A percentile compares a stretch with the other conserved stretches of the same genome.
These are phyloP conservation scores for Nasturtium officinale DNA, from an alignment of 345 rosid genomes.

Conservation along the genomic window DNA sequence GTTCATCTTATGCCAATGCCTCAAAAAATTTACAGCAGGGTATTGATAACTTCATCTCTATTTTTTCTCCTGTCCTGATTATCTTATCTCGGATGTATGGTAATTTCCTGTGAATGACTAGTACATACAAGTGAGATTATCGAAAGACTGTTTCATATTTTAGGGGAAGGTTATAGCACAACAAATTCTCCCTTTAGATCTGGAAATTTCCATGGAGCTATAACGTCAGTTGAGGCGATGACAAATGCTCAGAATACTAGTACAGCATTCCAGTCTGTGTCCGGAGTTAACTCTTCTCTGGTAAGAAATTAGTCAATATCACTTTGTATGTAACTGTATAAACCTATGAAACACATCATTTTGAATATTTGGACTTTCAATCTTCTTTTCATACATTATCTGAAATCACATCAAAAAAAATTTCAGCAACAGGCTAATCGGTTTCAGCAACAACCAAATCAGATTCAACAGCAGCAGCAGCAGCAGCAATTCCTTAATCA, in stretches of 20 bases:
- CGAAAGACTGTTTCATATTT: constrained; percentile 32
- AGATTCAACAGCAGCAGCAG: constrained; percentile 59
- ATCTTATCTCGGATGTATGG: not conserved
- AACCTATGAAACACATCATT: constrained; percentile 46
- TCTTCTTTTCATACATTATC: constrained; percentile 45
- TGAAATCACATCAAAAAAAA: constrained; percentile 63
- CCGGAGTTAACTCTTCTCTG: constrained; percentile 56
- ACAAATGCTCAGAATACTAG: constrained; percentile 56
- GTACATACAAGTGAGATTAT: constrained; percentile 20
- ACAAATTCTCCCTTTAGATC: constrained; percentile 56
- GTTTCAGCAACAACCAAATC: constrained; percentile 63
- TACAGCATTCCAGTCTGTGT: constrained; percentile 55
- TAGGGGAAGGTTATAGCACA: constrained; percentile 79
- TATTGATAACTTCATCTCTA: constrained; percentile 56
- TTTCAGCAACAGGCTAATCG: constrained; percentile 64
- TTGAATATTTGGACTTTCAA: constrained; percentile 61
- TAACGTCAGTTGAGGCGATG: constrained; percentile 56
- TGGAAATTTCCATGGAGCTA: constrained; percentile 62
- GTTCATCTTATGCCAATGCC: constrained; percentile 54
- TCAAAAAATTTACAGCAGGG: constrained; percentile 62
- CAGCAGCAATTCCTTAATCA: constrained; percentile 59
- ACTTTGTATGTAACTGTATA: constrained; percentile 54
- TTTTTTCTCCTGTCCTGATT: constrained; percentile 9
- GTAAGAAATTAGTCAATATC: constrained; percentile 57
- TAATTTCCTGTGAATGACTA: constrained; percentile 28